These are phyloP conservation scores for Macrocybe gigantea DNA, from an alignment of 768 basidiomycete species.

Conservation along the genomic window DNA sequence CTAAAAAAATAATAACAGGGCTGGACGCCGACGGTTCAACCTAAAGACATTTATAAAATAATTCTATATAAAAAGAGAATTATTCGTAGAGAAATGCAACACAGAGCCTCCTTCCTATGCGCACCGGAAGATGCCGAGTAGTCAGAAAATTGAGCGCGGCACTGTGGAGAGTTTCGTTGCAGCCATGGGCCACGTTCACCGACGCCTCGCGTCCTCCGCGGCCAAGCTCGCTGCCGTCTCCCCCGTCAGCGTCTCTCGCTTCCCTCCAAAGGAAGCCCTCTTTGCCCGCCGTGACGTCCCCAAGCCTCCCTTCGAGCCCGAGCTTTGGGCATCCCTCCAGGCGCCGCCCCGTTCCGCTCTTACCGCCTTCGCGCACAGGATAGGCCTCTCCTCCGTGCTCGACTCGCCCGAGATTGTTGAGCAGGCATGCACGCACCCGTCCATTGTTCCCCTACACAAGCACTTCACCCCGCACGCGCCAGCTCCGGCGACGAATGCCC, in stretches of 20 bases:
- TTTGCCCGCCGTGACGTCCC: slow-evolving; percentile 22
- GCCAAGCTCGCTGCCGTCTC: slow-evolving; percentile 50
- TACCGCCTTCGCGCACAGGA: slow-evolving; percentile 69
- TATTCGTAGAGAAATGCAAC: too few species aligned
- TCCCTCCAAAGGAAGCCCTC: slow-evolving; percentile 58
- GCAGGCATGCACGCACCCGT: slow-evolving; percentile 78
- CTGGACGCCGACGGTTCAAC: too few species aligned
- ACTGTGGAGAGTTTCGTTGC: too few species aligned
- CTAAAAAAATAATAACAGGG: too few species aligned
- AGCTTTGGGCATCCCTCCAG: slow-evolving; percentile 66
- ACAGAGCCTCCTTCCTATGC: too few species aligned
- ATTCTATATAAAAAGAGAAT: too few species aligned
- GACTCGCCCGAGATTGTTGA: slow-evolving; percentile 48
- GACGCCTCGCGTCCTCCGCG: slow-evolving; percentile 42
- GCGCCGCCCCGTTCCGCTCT: slow-evolving; percentile 69
- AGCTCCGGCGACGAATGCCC: slow-evolving; percentile 61
- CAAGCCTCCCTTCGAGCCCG: slow-evolving; percentile 49
- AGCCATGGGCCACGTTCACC: slow-evolving; percentile 54
- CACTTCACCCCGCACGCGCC: slow-evolving; percentile 52
- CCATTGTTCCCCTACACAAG: slow-evolving; percentile 50
- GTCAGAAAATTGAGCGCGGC: neutral
- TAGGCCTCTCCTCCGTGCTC: slow-evolving; percentile 61
- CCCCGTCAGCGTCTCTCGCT: slow-evolving; percentile 43
- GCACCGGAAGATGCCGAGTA: neutral
- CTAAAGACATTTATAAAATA: too few species aligned